Percentiles rank a stretch among this genome's conserved stretches.
These are phyloP conservation scores for Boletus coccyginus DNA, from an alignment of 768 basidiomycete species.

Conservation along the genomic window DNA sequence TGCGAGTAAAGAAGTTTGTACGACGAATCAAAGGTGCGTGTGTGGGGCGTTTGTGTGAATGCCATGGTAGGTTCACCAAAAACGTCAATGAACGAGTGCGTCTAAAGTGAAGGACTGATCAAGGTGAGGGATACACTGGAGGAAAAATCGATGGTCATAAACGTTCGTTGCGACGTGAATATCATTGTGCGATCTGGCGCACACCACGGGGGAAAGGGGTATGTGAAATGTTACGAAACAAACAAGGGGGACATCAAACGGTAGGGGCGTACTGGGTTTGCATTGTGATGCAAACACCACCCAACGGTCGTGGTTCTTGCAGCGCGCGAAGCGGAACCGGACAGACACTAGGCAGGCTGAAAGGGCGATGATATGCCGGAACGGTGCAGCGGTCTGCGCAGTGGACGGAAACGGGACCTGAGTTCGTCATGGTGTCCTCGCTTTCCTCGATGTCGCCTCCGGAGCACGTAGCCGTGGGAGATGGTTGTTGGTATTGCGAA, in stretches of 20 bases:
- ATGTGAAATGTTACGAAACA: not conserved
- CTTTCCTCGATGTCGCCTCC: not conserved
- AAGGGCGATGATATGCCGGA: slow-evolving; percentile 18
- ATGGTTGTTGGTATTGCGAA: not conserved
- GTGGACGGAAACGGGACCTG: not conserved
- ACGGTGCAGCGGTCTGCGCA: not conserved
- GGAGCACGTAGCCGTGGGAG: slow-evolving; percentile 1
- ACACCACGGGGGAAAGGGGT: not conserved
- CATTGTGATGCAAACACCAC: slow-evolving; percentile 10
- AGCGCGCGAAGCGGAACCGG: not conserved
- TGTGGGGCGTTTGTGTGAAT: not conserved
- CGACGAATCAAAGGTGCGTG: not conserved
- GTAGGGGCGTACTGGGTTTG: slow-evolving; percentile 8
- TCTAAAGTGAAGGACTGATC: slow-evolving; percentile 1
- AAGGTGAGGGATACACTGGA: not conserved
- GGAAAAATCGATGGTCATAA: slow-evolving; percentile 3
- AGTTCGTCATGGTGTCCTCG: not conserved
- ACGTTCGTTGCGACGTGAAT: slow-evolving; percentile 10
- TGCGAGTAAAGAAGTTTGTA: slow-evolving; percentile 2
- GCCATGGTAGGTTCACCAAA: slow-evolving; percentile 5
- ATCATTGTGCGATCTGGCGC: slow-evolving; percentile 15
- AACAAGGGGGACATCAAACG: slow-evolving; percentile 1
- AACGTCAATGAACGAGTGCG: not conserved
- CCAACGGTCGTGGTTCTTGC: slow-evolving; percentile 2
- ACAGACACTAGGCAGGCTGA: slow-evolving; percentile 10